phyloP scores from a whole-genome alignment of 495 filamentous ascomycete species.

The Polyplosphaeria fusca region DNA sequence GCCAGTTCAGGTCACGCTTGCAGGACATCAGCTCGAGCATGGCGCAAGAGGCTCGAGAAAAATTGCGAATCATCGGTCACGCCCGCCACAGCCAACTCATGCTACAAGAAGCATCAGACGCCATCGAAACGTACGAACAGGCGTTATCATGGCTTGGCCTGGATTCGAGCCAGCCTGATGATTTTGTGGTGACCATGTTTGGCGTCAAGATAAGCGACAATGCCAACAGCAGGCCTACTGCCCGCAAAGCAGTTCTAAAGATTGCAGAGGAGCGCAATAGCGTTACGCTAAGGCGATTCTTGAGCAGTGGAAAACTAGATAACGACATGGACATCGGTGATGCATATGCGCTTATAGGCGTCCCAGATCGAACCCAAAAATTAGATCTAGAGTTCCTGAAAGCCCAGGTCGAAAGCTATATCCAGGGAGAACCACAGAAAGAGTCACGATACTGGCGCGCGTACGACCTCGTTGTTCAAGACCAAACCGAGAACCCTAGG shows the following conservation, averaged over 20 bases:
- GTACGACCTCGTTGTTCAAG: constrained; percentile 11
- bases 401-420: constrained; percentile 3
- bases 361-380: constrained; percentile 48
- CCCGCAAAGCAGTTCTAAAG: constrained; percentile 53
- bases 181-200: constrained; percentile 59
- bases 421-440: constrained; percentile 38
- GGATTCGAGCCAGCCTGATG: constrained; percentile 51
- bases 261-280: constrained; percentile 59
- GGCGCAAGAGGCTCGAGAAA: constrained; percentile 51
- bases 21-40: constrained; percentile 43
- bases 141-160: constrained; percentile 59
- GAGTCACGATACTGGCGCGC: constrained; percentile 15
- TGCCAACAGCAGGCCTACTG: constrained; percentile 48
- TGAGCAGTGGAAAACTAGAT: constrained; percentile 54
- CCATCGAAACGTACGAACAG: constrained; percentile 59
- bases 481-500: constrained; percentile 12
- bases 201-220: constrained; percentile 57
- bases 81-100: constrained; percentile 52
- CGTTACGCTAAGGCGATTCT: constrained; percentile 50
- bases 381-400: constrained; percentile 17
- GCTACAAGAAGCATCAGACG: constrained; percentile 54
- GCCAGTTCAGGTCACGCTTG: constrained; percentile 54
- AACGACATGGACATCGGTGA: constrained; percentile 57
- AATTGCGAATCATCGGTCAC: constrained; percentile 56
- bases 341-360: constrained; percentile 56